These are phyloP conservation scores for Pseudocercospora fuligena DNA, from an alignment of 2,329 filamentous ascomycete genomes.

Conservation along the genomic window DNA sequence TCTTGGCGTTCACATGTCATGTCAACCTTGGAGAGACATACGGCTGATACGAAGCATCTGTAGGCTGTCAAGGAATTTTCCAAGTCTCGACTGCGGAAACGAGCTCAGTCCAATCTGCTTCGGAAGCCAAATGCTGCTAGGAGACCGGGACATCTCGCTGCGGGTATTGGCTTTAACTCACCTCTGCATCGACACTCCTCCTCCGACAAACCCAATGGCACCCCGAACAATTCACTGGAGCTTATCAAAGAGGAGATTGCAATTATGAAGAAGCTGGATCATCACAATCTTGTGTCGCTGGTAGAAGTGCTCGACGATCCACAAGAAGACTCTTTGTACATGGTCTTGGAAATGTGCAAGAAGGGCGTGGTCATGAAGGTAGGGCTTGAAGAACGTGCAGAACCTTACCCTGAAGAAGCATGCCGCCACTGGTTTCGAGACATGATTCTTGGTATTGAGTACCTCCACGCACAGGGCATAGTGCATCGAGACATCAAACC, in stretches of 20 bases:
- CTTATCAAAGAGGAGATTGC: constrained; percentile 96
- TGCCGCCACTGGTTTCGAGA: constrained; percentile 95
- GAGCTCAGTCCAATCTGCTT: constrained; percentile 86
- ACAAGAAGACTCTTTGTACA: constrained; percentile 93
- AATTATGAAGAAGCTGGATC: constrained; percentile 98
- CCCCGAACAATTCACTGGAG: constrained; percentile 71
- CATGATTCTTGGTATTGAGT: constrained; percentile 92
- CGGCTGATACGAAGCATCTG: constrained; percentile 23
- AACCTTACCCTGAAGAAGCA: constrained; percentile 79
- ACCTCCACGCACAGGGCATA: constrained; percentile 91
- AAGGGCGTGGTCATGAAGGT: constrained; percentile 98
- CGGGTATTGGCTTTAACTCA: constrained; percentile 64
- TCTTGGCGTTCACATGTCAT: constrained; percentile 16
- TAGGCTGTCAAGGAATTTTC: constrained; percentile 98
- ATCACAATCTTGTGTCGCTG: constrained; percentile 88
- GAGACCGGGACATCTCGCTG: constrained; percentile 57
- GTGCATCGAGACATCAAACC: constrained; percentile 98
- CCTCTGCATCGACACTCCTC: constrained; percentile 65
- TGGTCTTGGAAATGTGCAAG: constrained; percentile 99
- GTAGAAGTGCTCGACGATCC: constrained; percentile 96
- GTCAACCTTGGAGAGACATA: constrained; percentile 9
- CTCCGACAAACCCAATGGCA: constrained; percentile 53
- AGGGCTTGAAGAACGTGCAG: constrained; percentile 78
- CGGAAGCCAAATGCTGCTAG: constrained; percentile 63
- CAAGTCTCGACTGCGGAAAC: constrained; percentile 85